Evolutionary conservation across 805 yeast genomes (phyloP).

Genomic region (Priceomyces castillae): DNA sequence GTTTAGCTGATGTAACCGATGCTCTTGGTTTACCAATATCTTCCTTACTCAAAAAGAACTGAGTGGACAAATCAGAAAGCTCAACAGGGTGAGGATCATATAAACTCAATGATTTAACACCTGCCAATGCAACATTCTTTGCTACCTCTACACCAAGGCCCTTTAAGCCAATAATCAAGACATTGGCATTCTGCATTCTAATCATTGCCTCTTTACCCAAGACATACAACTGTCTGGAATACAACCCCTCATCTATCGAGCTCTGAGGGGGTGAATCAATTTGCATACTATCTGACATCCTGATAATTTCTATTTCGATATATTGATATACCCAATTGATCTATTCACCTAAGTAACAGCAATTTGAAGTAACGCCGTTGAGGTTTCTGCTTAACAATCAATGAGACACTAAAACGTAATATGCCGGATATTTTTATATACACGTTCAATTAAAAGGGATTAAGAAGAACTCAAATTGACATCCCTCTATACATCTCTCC

Average conservation of each 20-base stretch:
- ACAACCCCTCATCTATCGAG: slow-evolving; percentile 85
- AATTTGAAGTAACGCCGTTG: slow-evolving; percentile 1
- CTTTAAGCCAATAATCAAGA: slow-evolving; percentile 83
- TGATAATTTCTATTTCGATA: slow-evolving; percentile 2
- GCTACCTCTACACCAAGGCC: slow-evolving; percentile 97
- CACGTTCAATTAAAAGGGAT: no score
- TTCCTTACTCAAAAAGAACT: slow-evolving; percentile 68
- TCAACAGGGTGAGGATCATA: slow-evolving; percentile 75
- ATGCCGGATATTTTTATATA: no score
- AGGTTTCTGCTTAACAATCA: not conserved
- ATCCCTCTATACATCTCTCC: no score
- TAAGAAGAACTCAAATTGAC: no score
- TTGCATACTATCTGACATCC: slow-evolving; percentile 36
- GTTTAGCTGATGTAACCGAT: slow-evolving; percentile 56
- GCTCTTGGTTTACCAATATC: slow-evolving; percentile 85
- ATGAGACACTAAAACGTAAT: not conserved
- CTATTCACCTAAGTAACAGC: not conserved
- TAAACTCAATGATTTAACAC: slow-evolving; percentile 85
- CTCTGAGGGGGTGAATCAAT: slow-evolving; percentile 40
- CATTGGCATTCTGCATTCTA: slow-evolving; percentile 91
- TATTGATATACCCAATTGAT: not conserved
- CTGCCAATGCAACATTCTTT: slow-evolving; percentile 93
- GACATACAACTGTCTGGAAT: slow-evolving; percentile 95
- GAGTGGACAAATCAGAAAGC: slow-evolving; percentile 78
- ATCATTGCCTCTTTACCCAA: slow-evolving; percentile 98